A percentile compares a stretch with the other conserved stretches of the same genome.
Conservation (phyloP, 331 rosid species). For the Stylosanthes scabra region DNA sequence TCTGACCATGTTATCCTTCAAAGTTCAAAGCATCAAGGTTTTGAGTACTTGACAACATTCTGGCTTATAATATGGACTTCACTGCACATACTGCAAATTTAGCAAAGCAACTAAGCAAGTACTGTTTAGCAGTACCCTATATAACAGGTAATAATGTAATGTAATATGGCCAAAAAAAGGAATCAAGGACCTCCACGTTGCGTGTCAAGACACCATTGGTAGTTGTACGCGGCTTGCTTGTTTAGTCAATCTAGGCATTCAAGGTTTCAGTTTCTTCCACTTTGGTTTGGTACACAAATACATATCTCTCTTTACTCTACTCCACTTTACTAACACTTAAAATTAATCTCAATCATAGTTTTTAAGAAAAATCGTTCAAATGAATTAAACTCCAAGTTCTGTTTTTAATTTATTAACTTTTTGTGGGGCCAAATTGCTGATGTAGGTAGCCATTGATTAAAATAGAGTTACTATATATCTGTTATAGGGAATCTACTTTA, state of each 20-base stretch:
- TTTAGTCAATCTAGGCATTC: too few species aligned
- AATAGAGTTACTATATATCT: constrained; percentile 17
- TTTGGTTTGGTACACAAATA: too few species aligned
- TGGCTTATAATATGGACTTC: not conserved
- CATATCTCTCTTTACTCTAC: too few species aligned
- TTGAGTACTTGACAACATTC: constrained; percentile 16
- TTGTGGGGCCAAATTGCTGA: constrained; percentile 9
- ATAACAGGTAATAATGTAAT: too few species aligned
- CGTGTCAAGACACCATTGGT: constrained; percentile 10
- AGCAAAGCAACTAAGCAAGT: constrained; percentile 8
- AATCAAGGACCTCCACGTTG: constrained; percentile 28
- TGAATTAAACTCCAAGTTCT: constrained; percentile 15
- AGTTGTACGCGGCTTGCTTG: not conserved
- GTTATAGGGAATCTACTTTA: constrained; percentile 39
- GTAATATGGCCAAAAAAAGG: not conserved
- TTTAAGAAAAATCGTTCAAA: not conserved
- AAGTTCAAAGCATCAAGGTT: constrained; percentile 10
- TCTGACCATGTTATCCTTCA: constrained; percentile 26
- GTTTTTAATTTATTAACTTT: constrained; percentile 4
- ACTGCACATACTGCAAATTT: not conserved
- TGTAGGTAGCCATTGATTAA: not conserved
- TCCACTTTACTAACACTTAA: too few species aligned
- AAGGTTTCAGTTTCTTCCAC: too few species aligned
- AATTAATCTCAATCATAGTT: too few species aligned
- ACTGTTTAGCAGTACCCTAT: not conserved